phyloP scores from a whole-genome alignment of 805 yeast genomes.

The Saccharomycopsis selenospora region DNA sequence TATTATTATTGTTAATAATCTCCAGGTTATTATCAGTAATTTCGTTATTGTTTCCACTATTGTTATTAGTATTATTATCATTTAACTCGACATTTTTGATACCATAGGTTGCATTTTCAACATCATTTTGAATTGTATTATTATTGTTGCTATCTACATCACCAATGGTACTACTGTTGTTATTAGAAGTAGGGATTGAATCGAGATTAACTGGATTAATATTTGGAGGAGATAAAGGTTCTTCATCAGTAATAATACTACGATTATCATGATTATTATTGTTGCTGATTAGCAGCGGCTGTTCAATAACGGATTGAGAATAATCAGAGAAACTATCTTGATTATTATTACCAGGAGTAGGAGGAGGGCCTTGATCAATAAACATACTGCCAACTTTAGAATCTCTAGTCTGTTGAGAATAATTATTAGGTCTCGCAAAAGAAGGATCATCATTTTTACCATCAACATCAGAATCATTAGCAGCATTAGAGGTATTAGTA shows the following conservation, averaged over 20 bases:
- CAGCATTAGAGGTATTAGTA: background rate
- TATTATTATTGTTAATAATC: no score
- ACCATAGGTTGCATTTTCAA: background rate
- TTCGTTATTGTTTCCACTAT: background rate
- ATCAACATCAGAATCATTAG: background rate
- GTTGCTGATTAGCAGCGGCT: no score
- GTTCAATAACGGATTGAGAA: constrained; percentile 3
- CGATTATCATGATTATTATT: background rate
- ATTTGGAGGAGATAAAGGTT: constrained; percentile 8
- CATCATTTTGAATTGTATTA: background rate
- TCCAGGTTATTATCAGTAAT: background rate
- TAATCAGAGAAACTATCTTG: constrained; percentile 13
- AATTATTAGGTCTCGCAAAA: background rate
- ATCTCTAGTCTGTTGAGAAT: constrained; percentile 3
- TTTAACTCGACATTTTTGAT: background rate
- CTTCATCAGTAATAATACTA: constrained; percentile 15
- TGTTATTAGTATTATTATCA: background rate
- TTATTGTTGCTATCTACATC: background rate
- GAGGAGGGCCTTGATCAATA: constrained; percentile 2
- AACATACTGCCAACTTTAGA: constrained; percentile 12
- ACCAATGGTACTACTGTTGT: no score
- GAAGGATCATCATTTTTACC: background rate
- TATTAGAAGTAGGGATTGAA: no score
- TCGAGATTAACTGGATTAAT: no score
- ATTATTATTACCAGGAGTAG: constrained; percentile 1